Conservation (phyloP, 768 basidiomycete species). For the Hygrophorus pudorinus region DNA sequence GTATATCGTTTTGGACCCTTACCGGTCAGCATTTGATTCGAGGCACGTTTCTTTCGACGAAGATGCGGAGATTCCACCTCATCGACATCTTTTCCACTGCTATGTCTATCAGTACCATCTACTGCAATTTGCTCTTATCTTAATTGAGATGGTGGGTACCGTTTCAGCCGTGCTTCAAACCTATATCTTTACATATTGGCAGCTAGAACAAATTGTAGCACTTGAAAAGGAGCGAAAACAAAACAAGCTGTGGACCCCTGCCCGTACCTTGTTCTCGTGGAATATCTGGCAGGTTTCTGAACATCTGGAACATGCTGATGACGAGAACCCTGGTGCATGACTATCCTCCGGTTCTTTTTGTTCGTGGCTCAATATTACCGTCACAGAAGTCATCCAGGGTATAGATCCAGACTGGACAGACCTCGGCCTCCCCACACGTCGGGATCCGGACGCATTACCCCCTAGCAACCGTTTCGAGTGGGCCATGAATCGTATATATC, state of each 20-base stretch:
- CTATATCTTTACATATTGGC: background rate
- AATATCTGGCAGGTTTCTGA: slow-evolving; percentile 37
- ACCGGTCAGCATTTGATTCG: slow-evolving; percentile 39
- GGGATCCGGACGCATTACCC: slow-evolving; percentile 71
- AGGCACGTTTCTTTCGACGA: slow-evolving; percentile 15
- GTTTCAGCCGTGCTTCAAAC: background rate
- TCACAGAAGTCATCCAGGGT: slow-evolving; percentile 43
- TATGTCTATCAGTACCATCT: slow-evolving; percentile 62
- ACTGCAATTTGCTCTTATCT: slow-evolving; percentile 26
- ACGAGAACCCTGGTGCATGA: slow-evolving; percentile 57
- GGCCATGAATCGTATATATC: slow-evolving; percentile 36
- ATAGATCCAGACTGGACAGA: slow-evolving; percentile 33
- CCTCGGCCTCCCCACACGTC: slow-evolving; percentile 42
- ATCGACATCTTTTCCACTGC: slow-evolving; percentile 64
- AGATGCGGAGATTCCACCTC: slow-evolving; percentile 35
- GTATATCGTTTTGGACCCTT: slow-evolving; percentile 51
- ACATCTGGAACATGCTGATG: slow-evolving; percentile 37
- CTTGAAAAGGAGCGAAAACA: slow-evolving; percentile 39
- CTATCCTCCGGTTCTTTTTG: background rate
- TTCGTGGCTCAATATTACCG: background rate
- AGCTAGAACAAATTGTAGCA: slow-evolving; percentile 49
- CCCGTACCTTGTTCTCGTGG: slow-evolving; percentile 29
- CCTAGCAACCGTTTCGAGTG: slow-evolving; percentile 51
- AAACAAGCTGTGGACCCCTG: slow-evolving; percentile 51
- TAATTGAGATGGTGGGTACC: slow-evolving; percentile 31